phyloP scores from a whole-genome alignment of 305 asterid species.

The Caryopteris hybrid region DNA sequence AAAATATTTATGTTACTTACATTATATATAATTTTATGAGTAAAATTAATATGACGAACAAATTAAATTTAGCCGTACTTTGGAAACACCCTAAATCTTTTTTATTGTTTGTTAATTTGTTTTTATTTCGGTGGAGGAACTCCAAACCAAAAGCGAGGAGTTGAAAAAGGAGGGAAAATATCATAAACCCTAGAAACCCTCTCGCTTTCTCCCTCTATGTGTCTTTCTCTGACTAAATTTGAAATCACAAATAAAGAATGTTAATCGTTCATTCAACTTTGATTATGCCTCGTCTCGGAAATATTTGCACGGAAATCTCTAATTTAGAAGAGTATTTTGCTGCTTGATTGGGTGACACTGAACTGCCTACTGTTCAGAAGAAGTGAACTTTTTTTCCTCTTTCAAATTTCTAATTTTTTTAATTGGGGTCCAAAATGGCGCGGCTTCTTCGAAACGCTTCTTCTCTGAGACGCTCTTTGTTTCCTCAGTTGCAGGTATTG shows the following conservation, averaged over 20 bases:
- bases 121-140: neutral
- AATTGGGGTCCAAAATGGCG: constrained; percentile 25
- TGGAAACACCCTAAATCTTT: no score
- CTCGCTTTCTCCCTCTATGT: neutral
- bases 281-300: neutral
- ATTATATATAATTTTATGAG: no score
- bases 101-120: no score
- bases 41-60: no score
- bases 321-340: neutral
- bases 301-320: neutral
- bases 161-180: constrained; percentile 25
- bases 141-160: constrained; percentile 1
- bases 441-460: constrained; percentile 31
- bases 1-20: no score
- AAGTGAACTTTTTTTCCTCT: neutral
- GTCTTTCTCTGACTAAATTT: neutral
- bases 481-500: constrained; percentile 37
- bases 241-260: neutral
- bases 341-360: constrained; percentile 15
- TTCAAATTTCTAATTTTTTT: neutral
- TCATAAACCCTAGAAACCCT: constrained; percentile 24
- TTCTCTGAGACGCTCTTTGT: constrained; percentile 23
- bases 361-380: neutral
- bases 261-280: neutral
- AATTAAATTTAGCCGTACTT: no score